Conservation (phyloP, 768 basidiomycete genomes). For the Tephrocybe sp. region DNA sequence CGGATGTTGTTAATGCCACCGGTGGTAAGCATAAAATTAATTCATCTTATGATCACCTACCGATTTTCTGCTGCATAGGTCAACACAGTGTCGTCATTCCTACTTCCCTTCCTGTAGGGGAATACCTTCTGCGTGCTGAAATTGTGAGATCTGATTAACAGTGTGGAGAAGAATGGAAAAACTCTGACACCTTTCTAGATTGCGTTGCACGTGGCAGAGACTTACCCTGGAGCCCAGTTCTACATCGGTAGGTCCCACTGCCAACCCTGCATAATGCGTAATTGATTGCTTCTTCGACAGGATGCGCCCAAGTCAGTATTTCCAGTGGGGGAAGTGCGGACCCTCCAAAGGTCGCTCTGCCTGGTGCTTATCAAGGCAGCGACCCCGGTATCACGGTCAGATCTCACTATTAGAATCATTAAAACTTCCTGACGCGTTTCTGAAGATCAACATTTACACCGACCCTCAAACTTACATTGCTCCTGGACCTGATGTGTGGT, state of each 20-base stretch:
- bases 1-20: slow-evolving; percentile 49
- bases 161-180: background rate
- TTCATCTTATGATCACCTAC: background rate
- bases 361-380: slow-evolving; percentile 43
- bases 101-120: slow-evolving; percentile 45
- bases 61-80: slow-evolving; percentile 21
- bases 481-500: slow-evolving; percentile 40
- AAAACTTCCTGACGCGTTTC: background rate
- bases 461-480: slow-evolving; percentile 53
- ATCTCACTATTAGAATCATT: background rate
- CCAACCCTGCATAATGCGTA: too few species aligned
- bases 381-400: slow-evolving; percentile 53
- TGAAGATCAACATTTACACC: slow-evolving; percentile 53
- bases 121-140: slow-evolving; percentile 51
- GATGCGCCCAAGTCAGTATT: slow-evolving; percentile 51
- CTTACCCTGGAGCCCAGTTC: slow-evolving; percentile 52
- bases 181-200: slow-evolving; percentile 18
- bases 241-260: slow-evolving; percentile 36
- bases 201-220: slow-evolving; percentile 36
- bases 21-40: slow-evolving; percentile 24
- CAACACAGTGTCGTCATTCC: slow-evolving; percentile 38
- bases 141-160: slow-evolving; percentile 31
- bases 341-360: slow-evolving; percentile 49
- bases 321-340: slow-evolving; percentile 43
- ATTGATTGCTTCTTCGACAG: slow-evolving; percentile 17